Evolutionary conservation across 2,329 filamentous ascomycete genomes (phyloP).

Genomic region (Fusarium sp.): DNA sequence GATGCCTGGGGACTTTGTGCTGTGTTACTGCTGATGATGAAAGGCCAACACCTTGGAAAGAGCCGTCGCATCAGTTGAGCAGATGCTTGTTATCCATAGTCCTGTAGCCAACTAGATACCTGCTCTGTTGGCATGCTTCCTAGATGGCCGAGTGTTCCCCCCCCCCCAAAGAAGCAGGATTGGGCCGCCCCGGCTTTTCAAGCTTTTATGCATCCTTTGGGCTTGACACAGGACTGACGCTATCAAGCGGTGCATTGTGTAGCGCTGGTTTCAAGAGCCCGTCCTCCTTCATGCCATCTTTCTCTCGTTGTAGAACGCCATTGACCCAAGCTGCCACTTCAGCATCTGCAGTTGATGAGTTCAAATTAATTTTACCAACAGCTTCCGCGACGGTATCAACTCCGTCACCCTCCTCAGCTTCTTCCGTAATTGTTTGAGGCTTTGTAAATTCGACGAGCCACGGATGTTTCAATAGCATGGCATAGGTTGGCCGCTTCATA

Average conservation of each 20-base stretch:
- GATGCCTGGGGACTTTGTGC: neutral
- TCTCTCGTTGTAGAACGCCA: constrained; percentile 68
- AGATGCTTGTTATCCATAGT: constrained; percentile 9
- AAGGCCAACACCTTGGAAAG: neutral
- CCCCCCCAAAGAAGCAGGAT: neutral
- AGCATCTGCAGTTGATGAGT: constrained; percentile 66
- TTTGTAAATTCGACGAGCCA: constrained; percentile 85
- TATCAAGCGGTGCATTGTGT: constrained; percentile 86
- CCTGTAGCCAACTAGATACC: constrained; percentile 43
- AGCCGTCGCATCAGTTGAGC: constrained; percentile 12
- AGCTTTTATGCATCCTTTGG: constrained; percentile 43
- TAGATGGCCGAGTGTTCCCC: neutral
- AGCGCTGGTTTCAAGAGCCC: constrained; percentile 78
- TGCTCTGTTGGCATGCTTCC: constrained; percentile 40
- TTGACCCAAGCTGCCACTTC: constrained; percentile 91
- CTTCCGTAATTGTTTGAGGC: constrained; percentile 78
- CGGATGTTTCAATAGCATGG: constrained; percentile 86
- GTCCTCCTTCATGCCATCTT: constrained; percentile 61
- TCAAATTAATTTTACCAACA: constrained; percentile 57
- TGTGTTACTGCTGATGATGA: neutral
- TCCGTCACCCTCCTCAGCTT: constrained; percentile 70
- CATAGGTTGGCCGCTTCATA: constrained; percentile 91
- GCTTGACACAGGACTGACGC: constrained; percentile 66
- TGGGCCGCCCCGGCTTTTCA: neutral
- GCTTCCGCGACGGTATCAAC: constrained; percentile 56